These are phyloP conservation scores for Rhizophagus clarus DNA, from an alignment of 192 early-diverging fungal species.

Conservation along the genomic window DNA sequence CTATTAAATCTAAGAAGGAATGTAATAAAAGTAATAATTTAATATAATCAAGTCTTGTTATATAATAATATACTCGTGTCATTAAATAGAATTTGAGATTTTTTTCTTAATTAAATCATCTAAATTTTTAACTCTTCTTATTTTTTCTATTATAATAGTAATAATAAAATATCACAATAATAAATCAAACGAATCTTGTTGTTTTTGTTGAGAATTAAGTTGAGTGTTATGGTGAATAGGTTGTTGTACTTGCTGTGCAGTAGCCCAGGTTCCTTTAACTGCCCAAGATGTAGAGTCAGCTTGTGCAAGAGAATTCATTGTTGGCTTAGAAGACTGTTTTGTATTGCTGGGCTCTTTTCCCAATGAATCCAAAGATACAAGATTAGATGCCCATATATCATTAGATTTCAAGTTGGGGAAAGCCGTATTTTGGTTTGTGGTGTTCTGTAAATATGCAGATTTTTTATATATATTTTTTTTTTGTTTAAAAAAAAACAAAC, in stretches of 20 bases:
- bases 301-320: constrained; percentile 56
- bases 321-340: constrained; percentile 50
- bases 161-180: neutral
- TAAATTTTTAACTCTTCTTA: neutral
- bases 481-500: neutral
- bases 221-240: neutral
- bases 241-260: neutral
- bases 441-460: neutral
- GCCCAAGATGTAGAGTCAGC: neutral
- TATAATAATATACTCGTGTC: too few species aligned
- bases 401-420: constrained; percentile 40
- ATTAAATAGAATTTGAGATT: too few species aligned
- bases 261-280: constrained; percentile 20
- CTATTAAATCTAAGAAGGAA: too few species aligned
- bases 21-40: too few species aligned
- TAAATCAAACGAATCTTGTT: constrained; percentile 28
- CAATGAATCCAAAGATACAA: constrained; percentile 74
- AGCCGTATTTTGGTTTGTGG: constrained; percentile 17
- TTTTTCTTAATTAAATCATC: too few species aligned
- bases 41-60: too few species aligned
- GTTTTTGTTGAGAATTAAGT: constrained; percentile 3
- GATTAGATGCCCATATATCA: constrained; percentile 72
- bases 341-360: constrained; percentile 45
- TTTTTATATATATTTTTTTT: neutral
- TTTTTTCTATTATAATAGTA: neutral